Percentiles rank a stretch among this genome's conserved stretches.
Conservation (phyloP, 1,284 basidiomycete genomes). For the Rhodotorula glutinis region DNA sequence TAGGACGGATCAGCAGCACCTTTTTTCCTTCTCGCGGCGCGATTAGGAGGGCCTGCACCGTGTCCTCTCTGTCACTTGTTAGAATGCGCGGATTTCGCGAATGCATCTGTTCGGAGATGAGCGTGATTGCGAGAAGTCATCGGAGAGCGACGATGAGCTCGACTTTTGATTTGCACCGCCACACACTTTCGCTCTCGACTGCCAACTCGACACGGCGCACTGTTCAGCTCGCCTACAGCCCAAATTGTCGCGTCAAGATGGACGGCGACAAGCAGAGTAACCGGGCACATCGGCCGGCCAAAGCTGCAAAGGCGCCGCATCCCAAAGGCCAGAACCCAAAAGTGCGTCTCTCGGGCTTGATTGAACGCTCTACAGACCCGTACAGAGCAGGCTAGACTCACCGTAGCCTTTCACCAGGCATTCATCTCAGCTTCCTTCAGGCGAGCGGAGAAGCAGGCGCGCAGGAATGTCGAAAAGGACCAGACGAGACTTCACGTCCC, state of each 20-base stretch:
- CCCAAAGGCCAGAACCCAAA: conserved; percentile 79
- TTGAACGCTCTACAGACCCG: not conserved
- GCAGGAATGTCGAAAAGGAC: conserved; percentile 87
- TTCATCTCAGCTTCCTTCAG: conserved; percentile 90
- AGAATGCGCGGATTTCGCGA: too few relatives aligned
- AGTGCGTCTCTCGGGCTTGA: conserved; percentile 33
- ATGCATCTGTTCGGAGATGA: too few relatives aligned
- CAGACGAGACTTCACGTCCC: conserved; percentile 95
- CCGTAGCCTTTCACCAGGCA: conserved; percentile 52
- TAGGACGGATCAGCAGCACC: too few relatives aligned
- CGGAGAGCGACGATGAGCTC: conserved; percentile 1
- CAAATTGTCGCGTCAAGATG: conserved; percentile 9
- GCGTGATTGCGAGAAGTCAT: too few relatives aligned
- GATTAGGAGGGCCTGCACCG: too few relatives aligned
- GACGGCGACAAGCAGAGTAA: conserved; percentile 34
- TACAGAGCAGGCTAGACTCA: not conserved
- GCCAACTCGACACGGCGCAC: too few relatives aligned
- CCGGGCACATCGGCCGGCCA: conserved; percentile 32
- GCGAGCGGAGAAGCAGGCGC: conserved; percentile 79
- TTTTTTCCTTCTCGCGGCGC: too few relatives aligned
- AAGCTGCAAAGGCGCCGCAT: conserved; percentile 54
- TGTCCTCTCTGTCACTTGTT: too few relatives aligned
- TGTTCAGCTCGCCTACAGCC: too few relatives aligned
- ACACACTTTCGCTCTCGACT: too few relatives aligned
- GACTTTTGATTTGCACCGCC: not conserved